Percentiles rank a stretch among this genome's conserved stretches.
These are phyloP conservation scores for Magnolia kwangsiensis DNA, from an alignment of 164 flowering plant genomes.

Conservation along the genomic window DNA sequence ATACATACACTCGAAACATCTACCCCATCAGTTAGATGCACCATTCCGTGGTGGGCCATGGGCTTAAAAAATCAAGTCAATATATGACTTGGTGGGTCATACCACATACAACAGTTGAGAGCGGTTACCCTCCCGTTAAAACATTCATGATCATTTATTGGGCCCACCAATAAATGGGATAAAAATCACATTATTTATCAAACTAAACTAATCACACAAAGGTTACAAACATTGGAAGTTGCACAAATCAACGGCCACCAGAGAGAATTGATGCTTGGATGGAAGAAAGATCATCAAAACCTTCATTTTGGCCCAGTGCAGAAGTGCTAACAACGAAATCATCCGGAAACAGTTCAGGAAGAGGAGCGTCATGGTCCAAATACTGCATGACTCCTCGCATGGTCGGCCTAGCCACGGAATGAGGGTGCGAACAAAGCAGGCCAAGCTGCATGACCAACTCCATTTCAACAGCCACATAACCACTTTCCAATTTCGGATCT, in stretches of 20 bases:
- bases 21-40: no score
- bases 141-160: no score
- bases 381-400: conserved; percentile 2
- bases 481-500: conserved; percentile 15
- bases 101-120: no score
- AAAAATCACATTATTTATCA: background rate
- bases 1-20: no score
- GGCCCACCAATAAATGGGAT: no score
- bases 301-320: background rate
- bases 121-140: no score
- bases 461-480: conserved; percentile 9
- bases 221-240: background rate
- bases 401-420: background rate
- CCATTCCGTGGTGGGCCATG: no score
- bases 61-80: no score
- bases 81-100: no score
- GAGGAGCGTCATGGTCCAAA: background rate
- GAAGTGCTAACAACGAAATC: background rate
- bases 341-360: conserved; percentile 4
- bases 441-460: conserved; percentile 23
- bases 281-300: background rate
- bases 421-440: conserved; percentile 10
- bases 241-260: background rate
- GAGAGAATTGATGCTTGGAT: background rate
- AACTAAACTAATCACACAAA: background rate